phyloP scores from a whole-genome alignment of 345 rosid genomes.

The Pistacia vera region DNA sequence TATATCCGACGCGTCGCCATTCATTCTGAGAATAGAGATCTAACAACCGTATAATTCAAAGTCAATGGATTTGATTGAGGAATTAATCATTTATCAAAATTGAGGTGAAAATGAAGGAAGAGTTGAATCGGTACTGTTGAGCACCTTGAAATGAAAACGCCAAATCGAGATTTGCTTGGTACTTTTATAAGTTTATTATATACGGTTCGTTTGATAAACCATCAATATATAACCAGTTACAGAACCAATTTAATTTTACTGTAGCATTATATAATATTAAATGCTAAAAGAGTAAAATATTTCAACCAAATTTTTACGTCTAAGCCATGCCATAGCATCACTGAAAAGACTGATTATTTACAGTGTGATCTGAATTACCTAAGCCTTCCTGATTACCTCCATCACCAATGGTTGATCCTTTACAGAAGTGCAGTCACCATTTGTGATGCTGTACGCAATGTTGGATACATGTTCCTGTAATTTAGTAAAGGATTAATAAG shows the following conservation, averaged over 20 bases:
- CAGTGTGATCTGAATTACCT: constrained; percentile 36
- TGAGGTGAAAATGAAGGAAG: background rate
- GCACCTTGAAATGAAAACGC: background rate
- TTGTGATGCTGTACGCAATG: constrained; percentile 61
- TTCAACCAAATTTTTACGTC: too few species aligned
- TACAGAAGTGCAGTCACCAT: constrained; percentile 56
- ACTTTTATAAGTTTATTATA: too few species aligned
- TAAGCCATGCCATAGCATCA: too few species aligned
- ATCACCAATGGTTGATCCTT: constrained; percentile 78
- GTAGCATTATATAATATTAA: too few species aligned
- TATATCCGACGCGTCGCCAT: constrained; percentile 16
- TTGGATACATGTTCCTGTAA: constrained; percentile 83
- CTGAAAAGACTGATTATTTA: too few species aligned
- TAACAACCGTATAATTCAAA: background rate
- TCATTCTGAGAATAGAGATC: constrained; percentile 27
- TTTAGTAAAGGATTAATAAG: background rate
- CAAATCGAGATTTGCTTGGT: background rate
- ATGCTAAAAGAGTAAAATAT: too few species aligned
- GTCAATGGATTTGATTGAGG: background rate
- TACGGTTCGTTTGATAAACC: too few species aligned
- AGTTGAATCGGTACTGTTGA: background rate
- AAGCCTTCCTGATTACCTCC: constrained; percentile 91
- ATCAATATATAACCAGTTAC: too few species aligned
- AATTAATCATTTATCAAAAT: background rate
- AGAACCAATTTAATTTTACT: too few species aligned